phyloP scores from a whole-genome alignment of 305 asterid genomes.

The Solanum hybrid region DNA sequence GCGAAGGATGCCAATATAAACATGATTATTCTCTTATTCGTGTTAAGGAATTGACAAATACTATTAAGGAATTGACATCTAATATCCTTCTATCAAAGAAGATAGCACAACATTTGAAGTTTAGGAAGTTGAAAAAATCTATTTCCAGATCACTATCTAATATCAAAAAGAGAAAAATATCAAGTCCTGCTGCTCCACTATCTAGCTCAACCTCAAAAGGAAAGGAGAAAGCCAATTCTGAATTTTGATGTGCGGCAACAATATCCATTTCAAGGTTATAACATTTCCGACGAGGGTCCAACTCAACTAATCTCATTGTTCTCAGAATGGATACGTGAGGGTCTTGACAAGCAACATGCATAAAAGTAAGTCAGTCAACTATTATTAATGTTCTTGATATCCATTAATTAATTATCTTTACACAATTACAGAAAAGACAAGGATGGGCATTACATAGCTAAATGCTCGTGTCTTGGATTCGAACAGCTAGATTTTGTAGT shows the following conservation, averaged over 20 bases:
- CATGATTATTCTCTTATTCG: background rate
- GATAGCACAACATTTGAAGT: background rate
- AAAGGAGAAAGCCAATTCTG: background rate
- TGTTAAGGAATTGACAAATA: background rate
- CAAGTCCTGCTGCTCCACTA: background rate
- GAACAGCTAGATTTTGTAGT: background rate
- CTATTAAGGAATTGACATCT: background rate
- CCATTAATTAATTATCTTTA: background rate
- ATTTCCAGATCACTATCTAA: background rate
- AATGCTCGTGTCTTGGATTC: background rate
- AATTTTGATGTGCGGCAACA: too few relatives aligned
- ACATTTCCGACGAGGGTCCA: background rate
- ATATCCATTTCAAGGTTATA: too few relatives aligned
- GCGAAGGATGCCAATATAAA: background rate
- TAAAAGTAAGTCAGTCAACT: background rate
- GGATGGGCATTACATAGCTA: background rate
- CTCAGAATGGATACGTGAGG: background rate
- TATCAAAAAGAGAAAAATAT: background rate
- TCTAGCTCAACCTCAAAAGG: background rate
- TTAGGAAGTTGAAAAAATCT: background rate
- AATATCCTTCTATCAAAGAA: background rate
- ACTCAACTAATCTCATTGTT: background rate
- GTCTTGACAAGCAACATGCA: background rate
- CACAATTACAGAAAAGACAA: too few relatives aligned
- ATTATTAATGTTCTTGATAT: too few relatives aligned